Percentiles rank a stretch among this genome's conserved stretches.
Evolutionary conservation across 2,329 filamentous ascomycete genomes (phyloP).

Genomic region (Fusarium brevicatenulatum): DNA sequence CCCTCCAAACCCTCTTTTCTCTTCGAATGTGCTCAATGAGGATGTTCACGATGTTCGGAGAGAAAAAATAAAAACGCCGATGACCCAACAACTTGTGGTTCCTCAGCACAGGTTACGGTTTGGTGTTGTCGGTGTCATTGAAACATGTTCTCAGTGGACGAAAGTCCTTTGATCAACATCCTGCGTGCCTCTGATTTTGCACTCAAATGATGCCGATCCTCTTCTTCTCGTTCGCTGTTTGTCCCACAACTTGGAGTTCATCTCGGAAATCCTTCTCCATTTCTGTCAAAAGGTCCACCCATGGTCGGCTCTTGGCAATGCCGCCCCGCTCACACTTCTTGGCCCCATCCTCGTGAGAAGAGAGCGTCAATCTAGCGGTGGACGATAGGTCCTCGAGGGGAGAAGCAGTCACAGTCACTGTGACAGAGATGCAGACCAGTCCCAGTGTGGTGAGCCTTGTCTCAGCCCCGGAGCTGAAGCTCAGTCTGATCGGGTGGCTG

Average conservation of each 20-base stretch:
- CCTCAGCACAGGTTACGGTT: slow-evolving; percentile 9
- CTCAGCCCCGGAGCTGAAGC: slow-evolving; percentile 29
- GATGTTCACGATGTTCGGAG: slow-evolving; percentile 33
- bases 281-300: slow-evolving; percentile 22
- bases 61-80: slow-evolving; percentile 25
- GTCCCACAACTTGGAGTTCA: slow-evolving; percentile 32
- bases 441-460: slow-evolving; percentile 1
- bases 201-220: slow-evolving; percentile 35
- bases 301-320: slow-evolving; percentile 31
- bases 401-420: slow-evolving; percentile 3
- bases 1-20: slow-evolving; percentile 10
- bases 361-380: slow-evolving; percentile 44
- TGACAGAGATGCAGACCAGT: slow-evolving; percentile 4
- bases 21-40: slow-evolving; percentile 18
- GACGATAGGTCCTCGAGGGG: slow-evolving; percentile 14
- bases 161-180: slow-evolving; percentile 31
- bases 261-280: slow-evolving; percentile 37
- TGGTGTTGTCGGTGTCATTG: slow-evolving; percentile 9
- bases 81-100: slow-evolving; percentile 19
- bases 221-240: slow-evolving; percentile 15
- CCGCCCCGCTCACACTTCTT: slow-evolving; percentile 36
- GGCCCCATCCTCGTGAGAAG: slow-evolving; percentile 29
- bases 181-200: slow-evolving; percentile 32
- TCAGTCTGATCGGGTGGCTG: slow-evolving; percentile 30
- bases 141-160: background rate